Evolutionary conservation across 108 stramenopile species (phyloP).

Genomic region (Thalassiosira profunda): DNA sequence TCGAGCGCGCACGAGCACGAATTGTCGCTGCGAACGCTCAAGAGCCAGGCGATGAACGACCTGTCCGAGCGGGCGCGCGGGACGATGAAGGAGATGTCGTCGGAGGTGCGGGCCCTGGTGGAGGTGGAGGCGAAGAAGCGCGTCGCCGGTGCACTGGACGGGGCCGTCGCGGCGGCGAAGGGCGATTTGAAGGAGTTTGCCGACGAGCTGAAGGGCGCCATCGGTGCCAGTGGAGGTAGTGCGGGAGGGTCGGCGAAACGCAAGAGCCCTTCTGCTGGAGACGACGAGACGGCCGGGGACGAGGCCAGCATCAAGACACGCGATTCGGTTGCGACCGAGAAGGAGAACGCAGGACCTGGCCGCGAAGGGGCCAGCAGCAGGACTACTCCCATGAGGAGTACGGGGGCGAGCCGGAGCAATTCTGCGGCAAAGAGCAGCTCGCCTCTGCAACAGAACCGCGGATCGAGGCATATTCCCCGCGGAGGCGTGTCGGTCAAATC

Average conservation of each 20-base stretch:
- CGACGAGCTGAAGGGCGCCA: too few species aligned
- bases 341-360: too few species aligned
- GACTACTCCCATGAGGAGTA: background rate
- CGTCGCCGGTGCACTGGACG: background rate
- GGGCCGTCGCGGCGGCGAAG: constrained; percentile 9
- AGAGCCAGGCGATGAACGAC: constrained; percentile 6
- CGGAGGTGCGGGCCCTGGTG: background rate
- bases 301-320: too few species aligned
- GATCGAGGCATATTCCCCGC: background rate
- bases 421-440: too few species aligned
- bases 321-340: too few species aligned
- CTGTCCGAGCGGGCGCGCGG: constrained; percentile 1
- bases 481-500: constrained; percentile 6
- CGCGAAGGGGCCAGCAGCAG: too few species aligned
- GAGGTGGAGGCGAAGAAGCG: constrained; percentile 11
- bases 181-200: constrained; percentile 10
- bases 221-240: too few species aligned
- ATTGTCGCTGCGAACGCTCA: background rate
- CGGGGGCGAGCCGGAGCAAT: background rate
- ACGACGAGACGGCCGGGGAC: too few species aligned
- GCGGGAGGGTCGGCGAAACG: too few species aligned
- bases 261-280: too few species aligned
- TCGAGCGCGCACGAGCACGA: constrained; percentile 7
- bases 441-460: background rate
- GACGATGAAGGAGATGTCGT: constrained; percentile 8